Evolutionary conservation across 2,329 filamentous ascomycete species (phyloP), one percentile per base, ranked within the genome.

Genomic region (Neofusicoccum umdonicola): DNA sequence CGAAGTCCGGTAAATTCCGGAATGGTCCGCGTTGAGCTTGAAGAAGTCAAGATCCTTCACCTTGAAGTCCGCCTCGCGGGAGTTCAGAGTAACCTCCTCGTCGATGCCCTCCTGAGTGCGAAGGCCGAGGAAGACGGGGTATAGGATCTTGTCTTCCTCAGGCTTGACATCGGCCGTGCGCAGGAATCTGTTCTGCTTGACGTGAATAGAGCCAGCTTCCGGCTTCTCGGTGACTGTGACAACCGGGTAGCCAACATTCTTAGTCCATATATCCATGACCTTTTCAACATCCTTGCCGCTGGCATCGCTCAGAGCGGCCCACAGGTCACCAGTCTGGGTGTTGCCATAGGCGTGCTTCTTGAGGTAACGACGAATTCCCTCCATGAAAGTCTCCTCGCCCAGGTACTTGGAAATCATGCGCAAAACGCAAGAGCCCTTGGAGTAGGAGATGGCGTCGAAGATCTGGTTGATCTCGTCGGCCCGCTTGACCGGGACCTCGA

Each of bases 401-500:
- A 98, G 83, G 73, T 96, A 96, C 69, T 93, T 96, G 19, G 94
- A 97, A 69, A 98, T 93, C 94, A 98, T 98, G 74, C 94, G 91
- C 67, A 98, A 84, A 39, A 98, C 93, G 71, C 93, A 96, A 11
- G 93, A 97, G 17, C 94, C 94, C 82, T 98, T 98, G 64, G 92
- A 93, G 80, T 98, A 98, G 1, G 94, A 97, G 69, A 98, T 98
- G 67, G 93, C 92, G 75, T 98, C 94, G 71, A 98, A 98, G 70
- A 98, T 98, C 80, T 98, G 93, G 80, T 97, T 97, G 77, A 98
- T 93, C 79, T 98, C 93, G 71, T 96, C 93, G 34, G 93, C 93
- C 66, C 91, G 89, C 84, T 97, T 96, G 68, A 98, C 93, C 1
- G 94, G 94, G 0, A 97, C 93, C 78, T 98, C 94, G 66, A 98